Base-by-base conservation (phyloP, 106 monocot species). In the Vanilla planifolia region DNA sequence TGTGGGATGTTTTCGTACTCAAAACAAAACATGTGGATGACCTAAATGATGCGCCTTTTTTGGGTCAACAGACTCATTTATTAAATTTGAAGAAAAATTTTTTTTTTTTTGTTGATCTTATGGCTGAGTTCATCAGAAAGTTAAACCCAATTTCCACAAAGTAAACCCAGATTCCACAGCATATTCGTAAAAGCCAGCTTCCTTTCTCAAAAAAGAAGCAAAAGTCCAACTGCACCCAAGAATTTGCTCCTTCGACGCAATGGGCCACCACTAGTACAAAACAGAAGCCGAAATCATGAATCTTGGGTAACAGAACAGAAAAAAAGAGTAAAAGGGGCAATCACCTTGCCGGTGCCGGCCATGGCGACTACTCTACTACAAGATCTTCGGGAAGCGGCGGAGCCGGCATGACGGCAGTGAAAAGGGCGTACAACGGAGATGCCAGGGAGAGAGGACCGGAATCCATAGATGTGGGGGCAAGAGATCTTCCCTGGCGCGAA, bases 281-380 rank as follows among this genome's bases (percentile, higher is more conserved):
- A 17, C 32, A 15, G 8, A 5, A 30, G 3, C 4, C 10, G 16
- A 4, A 4, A 36, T 35, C 17, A 36, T 57, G 20, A 57, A 34
- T 8, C 35, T 2, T 19, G 34, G 19, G 6, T 20, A 57, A 35
- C 17, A 4, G 17, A 20, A 19, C 6, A 61, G 19, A 33, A 23
- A 40, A 24, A 37, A 14, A 41, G 11, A 39, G 9, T 26, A 23
- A 28, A n/a, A 28, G 22, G 52, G 34, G 11, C 11, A n/a, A 19
- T 20, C 28, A 83, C 84, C 79, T 84, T 84, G 62, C 84, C 84
- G 28, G 84, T 65, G 55, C 84, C 84, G 39, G 84, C 79, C 84
- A 84, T 84, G 64, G 84, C 79, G 22, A 84, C 64, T 52, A 84
- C 69, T 33, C 72, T 66, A 35, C 79, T 33, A 1, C 69, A 66